Base-by-base conservation (phyloP, 202 grass and related monocot genomes). In the Setaria italica region DNA sequence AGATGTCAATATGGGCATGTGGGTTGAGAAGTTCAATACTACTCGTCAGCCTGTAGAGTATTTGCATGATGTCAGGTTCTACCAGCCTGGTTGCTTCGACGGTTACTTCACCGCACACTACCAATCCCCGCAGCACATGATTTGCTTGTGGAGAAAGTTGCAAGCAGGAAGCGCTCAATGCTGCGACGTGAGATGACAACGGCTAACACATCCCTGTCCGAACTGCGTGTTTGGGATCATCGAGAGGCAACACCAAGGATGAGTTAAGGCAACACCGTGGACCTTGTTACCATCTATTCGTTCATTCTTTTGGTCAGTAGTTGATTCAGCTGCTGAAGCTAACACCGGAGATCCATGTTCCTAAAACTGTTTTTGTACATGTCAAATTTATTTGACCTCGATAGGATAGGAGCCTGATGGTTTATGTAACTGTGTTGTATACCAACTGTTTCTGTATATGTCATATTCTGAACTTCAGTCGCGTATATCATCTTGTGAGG, bases 1-100 rank as follows among this genome's bases (percentile, higher is more conserved):
- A 88, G 95, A 97, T 39, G 95, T 97, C 69, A 99, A 93, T 71
- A 92, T 99, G 91, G 93, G 96, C 76, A 91, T 92, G 96, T 99
- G 96, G 96, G 82, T 95, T 32, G 88, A 99, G 82, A 99, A 90
- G 67, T 99, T 94, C 82, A 89, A 83, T 70, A 75, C 1, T 62
- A 88, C 80, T 13, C 77, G 20, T 39, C 81, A 3, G 49, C 63
- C 54, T 16, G 81, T 90, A 21, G 70, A 77, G 76, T 90, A 87
- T 77, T 70, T 7, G 63, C 89, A 90, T 53, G 91, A 85, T 77
- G 21, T 89, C 67, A 97, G 72, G 64, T 97, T 97, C 59, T 97
- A 84, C 70, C 92, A 97, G 78, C 89, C 92, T 21, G 94, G 85
- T 13, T 94, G 90, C 74, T 92, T 92, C 20, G 87, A 92, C 33